A percentile compares a stretch with the other conserved stretches of the same genome.
Conservation (phyloP, 371 early-diverging fungal genomes). For the Apophysomyces elegans region DNA sequence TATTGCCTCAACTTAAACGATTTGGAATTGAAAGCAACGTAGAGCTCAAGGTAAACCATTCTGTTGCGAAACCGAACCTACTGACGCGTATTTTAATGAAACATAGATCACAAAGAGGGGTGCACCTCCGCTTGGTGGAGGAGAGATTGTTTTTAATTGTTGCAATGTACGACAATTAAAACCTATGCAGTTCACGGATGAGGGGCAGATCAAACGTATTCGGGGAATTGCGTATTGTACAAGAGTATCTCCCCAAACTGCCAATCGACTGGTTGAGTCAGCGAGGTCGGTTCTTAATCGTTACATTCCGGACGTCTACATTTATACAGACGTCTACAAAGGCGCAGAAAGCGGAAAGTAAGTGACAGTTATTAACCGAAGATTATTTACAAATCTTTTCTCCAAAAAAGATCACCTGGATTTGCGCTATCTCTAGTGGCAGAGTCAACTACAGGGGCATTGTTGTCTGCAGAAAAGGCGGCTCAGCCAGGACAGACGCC, state of each 20-base stretch:
- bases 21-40: conserved; percentile 86
- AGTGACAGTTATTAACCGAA: conserved; percentile 14
- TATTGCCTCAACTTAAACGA: conserved; percentile 79
- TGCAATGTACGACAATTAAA: conserved; percentile 81
- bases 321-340: conserved; percentile 96
- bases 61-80: neutral
- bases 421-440: conserved; percentile 92
- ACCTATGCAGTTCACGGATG: conserved; percentile 81
- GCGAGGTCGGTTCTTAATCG: conserved; percentile 85
- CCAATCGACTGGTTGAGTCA: conserved; percentile 91
- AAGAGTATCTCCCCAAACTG: conserved; percentile 93
- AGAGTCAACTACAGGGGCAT: conserved; percentile 85
- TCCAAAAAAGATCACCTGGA: conserved; percentile 76
- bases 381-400: neutral
- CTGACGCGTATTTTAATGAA: neutral
- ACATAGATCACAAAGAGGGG: conserved; percentile 86
- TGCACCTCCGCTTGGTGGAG: conserved; percentile 95
- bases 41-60: conserved; percentile 74
- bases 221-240: conserved; percentile 95
- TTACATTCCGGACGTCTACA: conserved; percentile 94
- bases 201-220: conserved; percentile 88
- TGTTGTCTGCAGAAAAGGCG: conserved; percentile 84
- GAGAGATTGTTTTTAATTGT: conserved; percentile 88
- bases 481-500: conserved; percentile 82
- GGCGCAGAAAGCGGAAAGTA: conserved; percentile 91